These are phyloP conservation scores for Mycena vitilis DNA, from an alignment of 768 basidiomycete genomes.

Conservation along the genomic window DNA sequence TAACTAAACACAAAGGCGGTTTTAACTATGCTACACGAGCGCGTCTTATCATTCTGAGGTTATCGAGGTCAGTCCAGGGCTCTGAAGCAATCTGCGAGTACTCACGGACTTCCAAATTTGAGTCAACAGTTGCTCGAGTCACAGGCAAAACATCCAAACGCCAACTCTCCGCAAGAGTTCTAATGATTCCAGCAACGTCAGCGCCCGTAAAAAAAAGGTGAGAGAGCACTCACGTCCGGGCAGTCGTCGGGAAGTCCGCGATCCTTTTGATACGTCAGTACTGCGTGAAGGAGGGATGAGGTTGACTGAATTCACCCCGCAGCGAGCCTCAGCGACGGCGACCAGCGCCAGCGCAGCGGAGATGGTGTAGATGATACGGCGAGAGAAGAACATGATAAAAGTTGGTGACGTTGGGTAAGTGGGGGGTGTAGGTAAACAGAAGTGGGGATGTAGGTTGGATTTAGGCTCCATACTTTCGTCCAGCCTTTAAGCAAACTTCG, in stretches of 20 bases:
- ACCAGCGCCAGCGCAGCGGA: slow-evolving; percentile 11
- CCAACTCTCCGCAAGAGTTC: slow-evolving; percentile 14
- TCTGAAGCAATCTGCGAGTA: too few species aligned
- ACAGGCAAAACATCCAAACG: slow-evolving; percentile 11
- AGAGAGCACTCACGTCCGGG: slow-evolving; percentile 9
- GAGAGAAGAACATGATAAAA: slow-evolving; percentile 10
- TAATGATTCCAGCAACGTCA: neutral
- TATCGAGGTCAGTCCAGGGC: too few species aligned
- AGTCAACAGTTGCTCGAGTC: slow-evolving; percentile 15
- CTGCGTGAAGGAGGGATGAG: neutral
- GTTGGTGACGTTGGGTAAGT: neutral
- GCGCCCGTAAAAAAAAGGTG: neutral
- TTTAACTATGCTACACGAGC: too few species aligned
- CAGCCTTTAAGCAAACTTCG: too few species aligned
- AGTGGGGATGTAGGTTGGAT: too few species aligned
- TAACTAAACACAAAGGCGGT: too few species aligned
- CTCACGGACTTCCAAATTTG: too few species aligned
- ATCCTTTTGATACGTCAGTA: neutral
- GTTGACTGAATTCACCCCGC: slow-evolving; percentile 4
- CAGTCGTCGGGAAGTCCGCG: slow-evolving; percentile 15
- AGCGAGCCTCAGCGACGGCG: slow-evolving; percentile 2
- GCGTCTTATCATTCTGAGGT: too few species aligned
- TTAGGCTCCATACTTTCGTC: too few species aligned
- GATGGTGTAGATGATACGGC: slow-evolving; percentile 11
- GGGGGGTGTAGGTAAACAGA: too few species aligned